Base-by-base conservation (phyloP, 768 basidiomycete genomes). In the Boletellus ananas region DNA sequence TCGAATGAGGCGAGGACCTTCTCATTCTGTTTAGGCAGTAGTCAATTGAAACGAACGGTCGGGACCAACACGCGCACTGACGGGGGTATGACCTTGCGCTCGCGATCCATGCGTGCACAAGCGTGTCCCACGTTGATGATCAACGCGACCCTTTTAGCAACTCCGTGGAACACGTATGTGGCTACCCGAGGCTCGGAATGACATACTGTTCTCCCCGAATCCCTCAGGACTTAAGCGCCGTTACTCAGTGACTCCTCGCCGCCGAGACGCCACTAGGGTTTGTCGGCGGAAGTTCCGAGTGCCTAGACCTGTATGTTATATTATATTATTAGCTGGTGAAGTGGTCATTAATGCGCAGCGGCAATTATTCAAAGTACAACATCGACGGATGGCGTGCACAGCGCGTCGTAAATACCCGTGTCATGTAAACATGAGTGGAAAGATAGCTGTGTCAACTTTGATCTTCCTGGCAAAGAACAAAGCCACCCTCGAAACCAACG, bases 401-500 rank as follows among this genome's bases (percentile, higher is more conserved):
- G 21, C 43, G 37, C 51, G 23, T 57, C 45, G 48, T 52, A 58
- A 60, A 60, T 52, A 49, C 27, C 36, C 34, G 49, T 43, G 38
- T 65, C 56, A 66, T 44, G 44, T 43, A 48, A 42, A 42, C 51
- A 48, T 21, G 8, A 53, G 29, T 29, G 29, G 29, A 5, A 29
- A 29, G 29, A 29, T 54, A 44, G 43, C 38, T 29, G 55, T 55
- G 52, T 54, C 52, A 38, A 49, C 51, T 55, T 56, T 29, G 58
- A 51, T 64, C 66, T 44, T 58, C 66, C 58, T 69, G 71, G 52
- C 67, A 68, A 34, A 76, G 69, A 34, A 74, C 70, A 57, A 80
- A 81, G 25, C 72, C 69, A 37, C 79, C 77, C 62, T 77, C 77
- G 45, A 70, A 72, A n/a, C 79, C 79, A n/a, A 72, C 58, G 20